Evolutionary conservation across 2,329 filamentous ascomycete genomes (phyloP), one percentile per base, ranked within the genome.

Genomic region (Aspergillus japonicus): DNA sequence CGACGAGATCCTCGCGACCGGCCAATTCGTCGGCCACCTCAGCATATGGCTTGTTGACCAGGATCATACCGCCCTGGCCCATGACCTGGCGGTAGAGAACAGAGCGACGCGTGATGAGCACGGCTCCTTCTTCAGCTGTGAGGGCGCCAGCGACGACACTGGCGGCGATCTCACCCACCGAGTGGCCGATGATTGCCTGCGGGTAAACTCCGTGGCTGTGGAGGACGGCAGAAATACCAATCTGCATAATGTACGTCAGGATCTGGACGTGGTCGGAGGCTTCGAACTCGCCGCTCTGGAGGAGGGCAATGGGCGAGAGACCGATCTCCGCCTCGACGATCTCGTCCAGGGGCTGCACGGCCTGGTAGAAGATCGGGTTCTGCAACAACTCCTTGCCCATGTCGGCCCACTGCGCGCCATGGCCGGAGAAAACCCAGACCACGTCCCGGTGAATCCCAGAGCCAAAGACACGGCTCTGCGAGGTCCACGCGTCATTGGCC

Each of bases 141-240:
- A 67, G 33, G 8, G 51, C 58, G 0, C 65, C 65, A 23, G 64
- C 60, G 24, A 70, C 71, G 16, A 78, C 75, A 2, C 73, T 64
- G 2, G 77, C 77, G 2, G 77, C 76, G 11, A 78, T 75, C 59
- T 80, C 78, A 2, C 78, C 77, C 2, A 78, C 71, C 0, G 77
- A 79, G 56, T 80, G 77, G 1, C 77, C 77, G 44, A 79, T 73
- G 5, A 80, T 66, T 0, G 77, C 77, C 8, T 69, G 55, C 1
- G 77, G 76, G 3, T 55, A 31, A 0, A 75, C 33, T 0, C 75
- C 75, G 29, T 70, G 68, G 5, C 64, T 63, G 29, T 64, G 58
- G 0, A 80, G 70, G 1, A 77, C 52, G 0, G 68, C 67, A 19
- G 73, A 56, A 71, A 66, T 35, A 2, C 65, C 65, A 7, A 67